A percentile compares a stretch with the other conserved stretches of the same genome.
Conservation (phyloP, 306 rosid genomes). For the Vigna hirtella region DNA sequence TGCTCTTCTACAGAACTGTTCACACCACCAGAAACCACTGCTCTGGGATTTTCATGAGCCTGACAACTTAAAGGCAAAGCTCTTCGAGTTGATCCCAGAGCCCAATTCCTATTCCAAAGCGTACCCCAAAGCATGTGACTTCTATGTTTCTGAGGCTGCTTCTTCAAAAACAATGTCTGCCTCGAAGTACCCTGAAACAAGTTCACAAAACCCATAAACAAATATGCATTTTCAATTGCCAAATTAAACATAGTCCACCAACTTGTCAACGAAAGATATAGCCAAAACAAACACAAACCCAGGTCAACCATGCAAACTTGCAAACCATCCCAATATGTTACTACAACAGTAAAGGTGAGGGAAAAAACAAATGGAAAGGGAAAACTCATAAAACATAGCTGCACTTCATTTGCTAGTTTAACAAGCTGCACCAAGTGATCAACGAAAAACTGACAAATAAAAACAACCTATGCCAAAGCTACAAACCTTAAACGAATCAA, state of each 20-base stretch:
- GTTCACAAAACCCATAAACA: slow-evolving; percentile 14
- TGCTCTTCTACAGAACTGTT: slow-evolving; percentile 55
- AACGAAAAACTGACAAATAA: background rate
- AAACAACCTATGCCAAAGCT: background rate
- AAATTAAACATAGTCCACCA: background rate
- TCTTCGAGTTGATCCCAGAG: slow-evolving; percentile 45
- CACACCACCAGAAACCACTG: slow-evolving; percentile 58
- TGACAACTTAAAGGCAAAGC: slow-evolving; percentile 55
- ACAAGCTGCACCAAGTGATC: background rate
- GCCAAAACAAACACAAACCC: background rate
- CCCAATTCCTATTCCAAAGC: slow-evolving; percentile 21
- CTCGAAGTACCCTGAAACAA: slow-evolving; percentile 63
- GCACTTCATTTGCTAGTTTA: background rate
- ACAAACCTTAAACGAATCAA: background rate
- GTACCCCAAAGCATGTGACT: slow-evolving; percentile 62
- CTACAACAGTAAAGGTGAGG: background rate
- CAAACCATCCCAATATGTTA: background rate
- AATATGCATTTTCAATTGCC: background rate
- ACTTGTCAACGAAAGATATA: background rate
- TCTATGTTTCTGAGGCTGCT: slow-evolving; percentile 48
- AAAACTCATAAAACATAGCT: background rate
- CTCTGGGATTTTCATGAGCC: slow-evolving; percentile 60
- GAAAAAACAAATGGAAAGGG: background rate
- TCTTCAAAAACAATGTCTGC: slow-evolving; percentile 52
- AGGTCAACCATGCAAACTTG: background rate